Base-by-base conservation (phyloP, 164 flowering plant species). In the Cinnamomum micranthum region DNA sequence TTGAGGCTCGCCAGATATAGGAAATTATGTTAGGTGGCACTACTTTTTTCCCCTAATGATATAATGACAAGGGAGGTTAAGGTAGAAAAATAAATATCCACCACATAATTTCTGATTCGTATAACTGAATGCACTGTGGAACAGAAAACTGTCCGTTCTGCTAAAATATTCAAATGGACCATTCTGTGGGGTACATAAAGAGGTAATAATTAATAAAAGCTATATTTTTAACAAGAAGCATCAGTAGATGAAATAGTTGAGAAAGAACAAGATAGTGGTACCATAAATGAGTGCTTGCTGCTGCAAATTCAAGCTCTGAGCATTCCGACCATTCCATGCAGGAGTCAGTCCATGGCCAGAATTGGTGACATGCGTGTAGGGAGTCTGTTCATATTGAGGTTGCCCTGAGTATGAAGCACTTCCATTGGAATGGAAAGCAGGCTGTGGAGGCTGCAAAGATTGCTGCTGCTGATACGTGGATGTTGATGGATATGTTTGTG, bases 261-360 rank as follows among this genome's bases (percentile, higher is more conserved):
- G 60, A 28, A 19, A 52, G 55, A 60, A 72, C 27, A 28, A 47
- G n/a, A 63, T 24, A 71, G 69, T 51, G 62, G 65, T 74, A 83
- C 85, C 83, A 71, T 80, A 79, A 10, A 59, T n/a, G 10, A 74
- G 88, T 76, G 83, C 88, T 80, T 86, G 92, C 76, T 83, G 93
- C 81, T 84, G 76, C 50, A 27, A 74, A 51, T 71, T 75, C 47
- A 74, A 47, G 65, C 64, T 80, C 65, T 77, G 93, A 10, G 81
- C 25, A 76, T 66, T 79, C 75, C 87, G 93, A 12, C 87, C 88
- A 81, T 87, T 88, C 98, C 96, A 90, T 68, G 85, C 83, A 71
- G 88, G 77, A 50, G 33, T 47, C 55, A 20, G 6, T 24, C n/a
- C 10, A 15, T 50, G 71, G 65, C 78, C 82, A 4, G 27, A 15